Base-by-base conservation (phyloP, 225 moss, liverwort and hornwort genomes). In the Pseudisothecium myosuroides region DNA sequence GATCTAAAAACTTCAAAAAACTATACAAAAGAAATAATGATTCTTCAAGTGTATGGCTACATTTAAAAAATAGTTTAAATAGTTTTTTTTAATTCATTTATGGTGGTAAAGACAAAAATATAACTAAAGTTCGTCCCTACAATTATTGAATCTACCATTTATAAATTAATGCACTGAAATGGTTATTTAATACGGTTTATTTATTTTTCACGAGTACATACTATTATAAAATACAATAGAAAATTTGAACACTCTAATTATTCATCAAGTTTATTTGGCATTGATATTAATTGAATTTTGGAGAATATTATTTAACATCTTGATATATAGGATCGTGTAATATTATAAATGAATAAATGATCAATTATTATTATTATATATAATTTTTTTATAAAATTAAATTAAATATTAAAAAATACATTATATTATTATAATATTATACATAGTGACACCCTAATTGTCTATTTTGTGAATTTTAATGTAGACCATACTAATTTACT, bases 401-500 rank as follows among this genome's bases (percentile, higher is more conserved):
- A 28, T 29, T 13, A 4, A 45, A 45, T 45, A 45, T 14, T 27
- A 9, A n/a, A n/a, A n/a, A n/a, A n/a, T n/a, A n/a, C n/a, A n/a
- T n/a, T n/a, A n/a, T n/a, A n/a, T n/a, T 45, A 45, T 14, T 27
- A 9, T 26, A 26, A 26, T 72, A 16, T 27, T 27, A 16, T 27
- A 26, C 5, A 43, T n/a, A 43, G 1, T 27, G 7, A 27, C 16
- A 27, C 5, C 3, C 3, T 27, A 23, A 41, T 8, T 14, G 19
- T 74, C 20, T 52, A 76, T 14, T 34, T 0, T 54, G 0, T 13
- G 3, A 76, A 76, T 36, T 36, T 54, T 75, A 36, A 15, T 14
- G 23, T 23, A 3, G 3, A 14, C 5, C 2, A 36, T 52, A 76
- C 3, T 1, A 76, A 76, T 76, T 72, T 54, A 23, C 0, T 0